phyloP scores from a whole-genome alignment of 192 early-diverging fungal species.

The Dissophora ornata region DNA sequence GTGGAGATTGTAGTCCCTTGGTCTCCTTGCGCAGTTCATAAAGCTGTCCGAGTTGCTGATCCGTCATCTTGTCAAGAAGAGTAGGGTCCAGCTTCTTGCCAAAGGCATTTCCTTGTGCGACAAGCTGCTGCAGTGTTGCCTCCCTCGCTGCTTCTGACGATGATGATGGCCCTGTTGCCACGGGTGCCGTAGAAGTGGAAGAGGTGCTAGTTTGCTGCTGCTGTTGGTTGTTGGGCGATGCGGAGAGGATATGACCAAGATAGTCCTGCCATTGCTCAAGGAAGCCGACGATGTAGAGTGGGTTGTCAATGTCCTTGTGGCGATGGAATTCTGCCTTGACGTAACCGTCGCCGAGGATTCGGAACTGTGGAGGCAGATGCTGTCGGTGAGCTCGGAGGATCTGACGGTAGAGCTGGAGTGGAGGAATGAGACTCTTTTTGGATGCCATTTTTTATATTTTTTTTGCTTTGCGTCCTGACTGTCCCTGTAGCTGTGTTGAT shows the following conservation, averaged over 20 bases:
- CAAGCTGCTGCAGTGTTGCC: conserved; percentile 33
- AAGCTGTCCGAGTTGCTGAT: conserved; percentile 69
- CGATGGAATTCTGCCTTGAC: conserved; percentile 69
- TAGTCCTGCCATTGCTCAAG: conserved; percentile 67
- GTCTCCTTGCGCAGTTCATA: conserved; percentile 64
- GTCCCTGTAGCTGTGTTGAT: too few relatives aligned
- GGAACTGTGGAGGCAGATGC: conserved; percentile 59
- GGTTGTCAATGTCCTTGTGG: conserved; percentile 66
- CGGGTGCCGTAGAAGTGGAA: too few relatives aligned
- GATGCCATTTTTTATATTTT: too few relatives aligned
- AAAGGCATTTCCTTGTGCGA: conserved; percentile 23
- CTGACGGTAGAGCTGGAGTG: conserved; percentile 62
- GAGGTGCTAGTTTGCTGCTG: too few relatives aligned
- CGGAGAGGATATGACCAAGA: conserved; percentile 34
- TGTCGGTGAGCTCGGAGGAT: conserved; percentile 63
- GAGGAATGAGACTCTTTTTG: conserved; percentile 59
- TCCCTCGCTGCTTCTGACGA: conserved; percentile 19
- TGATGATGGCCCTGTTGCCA: conserved; percentile 16
- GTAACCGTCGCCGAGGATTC: conserved; percentile 68
- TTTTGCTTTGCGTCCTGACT: too few relatives aligned
- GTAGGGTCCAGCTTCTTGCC: conserved; percentile 56
- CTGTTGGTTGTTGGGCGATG: conserved; percentile 15
- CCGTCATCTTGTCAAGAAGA: conserved; percentile 63
- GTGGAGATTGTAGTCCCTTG: conserved; percentile 35
- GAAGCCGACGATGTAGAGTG: conserved; percentile 68